Base-by-base conservation (phyloP, 2,329 filamentous ascomycete genomes). In the Magnaporthiopsis incrustans region DNA sequence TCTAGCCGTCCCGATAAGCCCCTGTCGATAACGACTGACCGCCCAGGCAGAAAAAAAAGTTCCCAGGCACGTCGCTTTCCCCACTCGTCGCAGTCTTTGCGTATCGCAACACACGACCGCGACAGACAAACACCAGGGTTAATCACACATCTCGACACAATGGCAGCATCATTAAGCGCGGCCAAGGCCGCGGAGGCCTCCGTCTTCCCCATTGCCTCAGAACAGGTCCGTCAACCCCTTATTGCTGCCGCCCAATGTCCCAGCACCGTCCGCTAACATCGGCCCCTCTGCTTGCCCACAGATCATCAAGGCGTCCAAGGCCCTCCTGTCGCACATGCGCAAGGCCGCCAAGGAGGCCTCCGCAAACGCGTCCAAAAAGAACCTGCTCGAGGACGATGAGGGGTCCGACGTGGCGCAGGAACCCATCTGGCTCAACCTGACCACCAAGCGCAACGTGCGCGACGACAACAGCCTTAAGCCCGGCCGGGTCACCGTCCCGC, bases 401-500 rank as follows among this genome's bases (percentile, higher is more conserved):
- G 75, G 74, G 61, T 68, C 72, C 26, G 68, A 75, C 26, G 66
- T 75, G 57, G 75, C 75, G 62, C 80, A 85, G 66, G 79, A 77
- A 4, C 85, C 85, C 60, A 76, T 89, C 72, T 88, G 84, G 82
- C 78, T 89, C 59, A 85, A 79, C 50, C 74, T 89, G 68, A 86
- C 84, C 62, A 88, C 85, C 67, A 89, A 89, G 78, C 82, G 82
- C 69, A 85, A 88, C 76, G 84, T 88, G 63, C 74, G 77, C 73
- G 90, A 96, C 78, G 89, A 90, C 76, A 86, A 86, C 74, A 85
- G 87, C 64, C 82, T 97, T 69, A 94, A 96, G 81, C 92, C 93
- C 33, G 84, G 85, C 75, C 96, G 94, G 78, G 91, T 97, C 71
- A 71, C 81, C 69, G 81, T 96, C 63, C 91, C 92, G 60, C 88